These are phyloP conservation scores for Schrenkiella parvula DNA, from an alignment of 345 rosid species.

Conservation along the genomic window DNA sequence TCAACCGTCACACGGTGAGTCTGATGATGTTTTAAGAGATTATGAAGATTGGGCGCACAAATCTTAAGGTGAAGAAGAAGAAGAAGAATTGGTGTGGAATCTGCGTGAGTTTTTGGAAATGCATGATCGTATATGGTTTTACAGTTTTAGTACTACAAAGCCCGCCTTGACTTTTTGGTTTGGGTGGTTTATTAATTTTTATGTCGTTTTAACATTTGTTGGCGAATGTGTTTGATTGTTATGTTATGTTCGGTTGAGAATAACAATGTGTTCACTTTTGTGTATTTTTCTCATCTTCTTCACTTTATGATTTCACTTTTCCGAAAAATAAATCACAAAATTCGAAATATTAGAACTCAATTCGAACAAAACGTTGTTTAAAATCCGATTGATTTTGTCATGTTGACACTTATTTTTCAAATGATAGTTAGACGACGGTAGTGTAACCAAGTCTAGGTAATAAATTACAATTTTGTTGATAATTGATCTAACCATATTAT, in stretches of 20 bases:
- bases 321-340: no score
- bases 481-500: no score
- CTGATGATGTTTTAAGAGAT: conserved; percentile 15
- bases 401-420: no score
- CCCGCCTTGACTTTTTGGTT: background rate
- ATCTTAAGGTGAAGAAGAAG: conserved; percentile 13
- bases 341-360: no score
- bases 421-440: no score
- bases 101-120: conserved; percentile 31
- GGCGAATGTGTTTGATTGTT: background rate
- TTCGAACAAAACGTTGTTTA: no score
- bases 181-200: background rate
- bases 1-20: conserved; percentile 30
- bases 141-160: conserved; percentile 16
- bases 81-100: conserved; percentile 22
- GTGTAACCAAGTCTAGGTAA: no score
- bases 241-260: background rate
- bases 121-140: conserved; percentile 19
- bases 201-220: conserved; percentile 7
- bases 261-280: background rate
- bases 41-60: background rate
- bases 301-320: background rate
- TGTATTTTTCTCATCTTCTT: background rate
- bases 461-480: no score
- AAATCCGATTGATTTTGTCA: no score